These are phyloP conservation scores for Dothideomycetidae sp. DNA, from an alignment of 2,329 filamentous ascomycete species.

Conservation along the genomic window DNA sequence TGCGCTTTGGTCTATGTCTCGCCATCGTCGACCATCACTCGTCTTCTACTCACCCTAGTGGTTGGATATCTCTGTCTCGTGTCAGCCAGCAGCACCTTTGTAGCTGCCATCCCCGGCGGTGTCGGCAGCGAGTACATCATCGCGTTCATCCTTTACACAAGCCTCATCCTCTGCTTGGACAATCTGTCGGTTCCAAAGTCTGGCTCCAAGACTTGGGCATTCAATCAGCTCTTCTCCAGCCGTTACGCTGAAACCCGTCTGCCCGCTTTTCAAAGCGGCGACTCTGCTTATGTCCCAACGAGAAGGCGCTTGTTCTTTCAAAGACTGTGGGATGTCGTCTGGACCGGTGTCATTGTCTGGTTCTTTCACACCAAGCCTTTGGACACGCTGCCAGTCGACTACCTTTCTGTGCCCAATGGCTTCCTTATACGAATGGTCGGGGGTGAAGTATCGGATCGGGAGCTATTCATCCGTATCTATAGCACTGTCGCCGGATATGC, in stretches of 20 bases:
- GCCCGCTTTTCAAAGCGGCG: not conserved
- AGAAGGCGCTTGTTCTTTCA: not conserved
- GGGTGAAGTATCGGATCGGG: slow-evolving; percentile 1
- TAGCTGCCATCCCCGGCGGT: not conserved
- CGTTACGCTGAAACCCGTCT: not conserved
- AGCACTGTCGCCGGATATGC: not conserved
- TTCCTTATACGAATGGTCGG: slow-evolving; percentile 3
- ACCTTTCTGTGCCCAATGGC: not conserved
- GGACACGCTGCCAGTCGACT: not conserved
- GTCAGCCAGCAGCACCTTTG: slow-evolving; percentile 1
- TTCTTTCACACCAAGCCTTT: not conserved
- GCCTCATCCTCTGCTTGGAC: not conserved
- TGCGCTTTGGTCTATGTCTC: not conserved
- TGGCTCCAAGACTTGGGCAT: not conserved
- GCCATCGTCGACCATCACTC: not conserved
- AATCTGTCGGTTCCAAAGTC: not conserved
- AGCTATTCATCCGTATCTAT: slow-evolving; percentile 1
- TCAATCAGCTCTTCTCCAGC: not conserved
- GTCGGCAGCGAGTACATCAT: slow-evolving; percentile 5
- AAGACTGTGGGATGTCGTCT: slow-evolving; percentile 3
- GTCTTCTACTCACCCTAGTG: not conserved
- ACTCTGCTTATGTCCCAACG: slow-evolving; percentile 4
- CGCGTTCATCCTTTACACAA: slow-evolving; percentile 1
- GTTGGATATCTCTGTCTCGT: slow-evolving; percentile 2
- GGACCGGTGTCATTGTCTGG: not conserved